These are phyloP conservation scores for Fraxinus paxiana DNA, from an alignment of 305 asterid species.

Conservation along the genomic window DNA sequence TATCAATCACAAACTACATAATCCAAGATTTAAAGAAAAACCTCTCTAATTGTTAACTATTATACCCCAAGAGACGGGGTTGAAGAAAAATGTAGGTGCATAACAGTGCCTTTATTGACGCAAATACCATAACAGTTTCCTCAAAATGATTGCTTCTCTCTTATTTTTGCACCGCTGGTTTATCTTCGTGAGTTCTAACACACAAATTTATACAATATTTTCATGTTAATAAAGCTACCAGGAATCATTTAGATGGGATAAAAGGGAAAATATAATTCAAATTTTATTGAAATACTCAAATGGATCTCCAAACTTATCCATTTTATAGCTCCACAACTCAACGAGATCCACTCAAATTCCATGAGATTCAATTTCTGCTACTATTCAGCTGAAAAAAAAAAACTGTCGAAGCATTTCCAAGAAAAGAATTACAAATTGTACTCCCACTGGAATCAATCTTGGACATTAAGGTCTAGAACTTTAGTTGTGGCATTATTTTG, in stretches of 20 bases:
- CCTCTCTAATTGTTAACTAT: neutral
- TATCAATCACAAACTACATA: neutral
- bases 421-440: neutral
- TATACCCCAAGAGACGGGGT: neutral
- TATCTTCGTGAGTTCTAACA: neutral
- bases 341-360: neutral
- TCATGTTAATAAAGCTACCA: neutral
- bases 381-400: neutral
- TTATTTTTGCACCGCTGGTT: neutral
- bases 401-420: neutral
- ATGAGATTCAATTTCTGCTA: neutral
- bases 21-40: neutral
- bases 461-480: neutral
- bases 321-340: neutral
- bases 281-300: neutral
- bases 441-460: neutral
- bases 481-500: neutral
- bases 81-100: neutral
- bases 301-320: neutral
- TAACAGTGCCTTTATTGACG: neutral
- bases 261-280: neutral
- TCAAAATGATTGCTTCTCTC: neutral
- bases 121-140: neutral
- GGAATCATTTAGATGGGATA: neutral
- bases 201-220: neutral